Evolutionary conservation across 2,329 filamentous ascomycete genomes (phyloP), one percentile per base, ranked within the genome.

Genomic region (Talaromyces sp.): DNA sequence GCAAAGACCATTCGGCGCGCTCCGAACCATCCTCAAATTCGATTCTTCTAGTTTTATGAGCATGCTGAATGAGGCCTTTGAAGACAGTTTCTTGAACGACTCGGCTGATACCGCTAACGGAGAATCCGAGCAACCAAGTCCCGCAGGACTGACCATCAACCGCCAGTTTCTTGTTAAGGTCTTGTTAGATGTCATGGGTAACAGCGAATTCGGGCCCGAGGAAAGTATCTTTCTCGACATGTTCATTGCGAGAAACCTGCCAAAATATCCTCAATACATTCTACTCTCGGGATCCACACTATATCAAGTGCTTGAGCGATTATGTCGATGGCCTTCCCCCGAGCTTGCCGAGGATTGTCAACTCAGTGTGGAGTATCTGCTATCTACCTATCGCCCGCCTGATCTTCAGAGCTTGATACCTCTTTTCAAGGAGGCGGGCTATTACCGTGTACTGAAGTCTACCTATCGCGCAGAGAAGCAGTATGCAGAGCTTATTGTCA

Each of bases 141-240:
- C 71, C 16, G 65, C 72, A 52, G 69, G 85, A 18, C 79, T 86
- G 70, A 93, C 84, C 42, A 89, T 96, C 57, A 95, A 95, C 70
- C 86, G 95, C 37, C 95, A 99, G 75, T 96, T 96, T 70, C 87
- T 99, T 64, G 84, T 97, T 67, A 93, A 91, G 54, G 96, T 97
- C 62, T 79, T 99, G 63, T 83, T 96, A 11, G 92, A 96, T 73
- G 88, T 97, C 31, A 96, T 99, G 91, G 90, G 88, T 57, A 58
- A 67, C 11, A 79, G 86, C 0, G 81, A 83, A 54, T 98, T 96
- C 75, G 84, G 87, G 0, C 77, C 87, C 0, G 86, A 90, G 65
- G 92, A 98, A 71, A 93, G 90, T 12, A 91, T 99, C 62, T 99
- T 96, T 75, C 84, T 99, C 50, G 92, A 99, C 76, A 99, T 99